These are phyloP conservation scores for Marchantia paleacea DNA, from an alignment of 225 moss, liverwort and hornwort species.

Conservation along the genomic window DNA sequence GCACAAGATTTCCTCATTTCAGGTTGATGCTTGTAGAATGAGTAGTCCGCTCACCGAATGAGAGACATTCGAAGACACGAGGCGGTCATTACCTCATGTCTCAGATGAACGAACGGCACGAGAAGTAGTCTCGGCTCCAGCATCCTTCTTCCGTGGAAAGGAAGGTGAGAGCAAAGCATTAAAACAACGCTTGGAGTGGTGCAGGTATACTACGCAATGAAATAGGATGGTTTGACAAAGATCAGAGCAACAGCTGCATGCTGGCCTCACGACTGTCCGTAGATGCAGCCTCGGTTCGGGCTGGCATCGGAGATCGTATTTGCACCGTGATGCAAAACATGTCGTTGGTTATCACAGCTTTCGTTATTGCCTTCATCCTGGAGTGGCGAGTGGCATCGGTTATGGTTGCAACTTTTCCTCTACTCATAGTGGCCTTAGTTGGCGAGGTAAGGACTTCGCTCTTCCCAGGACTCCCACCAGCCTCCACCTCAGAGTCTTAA, in stretches of 20 bases:
- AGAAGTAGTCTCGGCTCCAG: background rate
- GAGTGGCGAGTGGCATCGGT: conserved; percentile 32
- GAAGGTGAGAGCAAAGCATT: background rate
- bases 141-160: background rate
- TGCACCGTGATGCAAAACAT: conserved; percentile 29
- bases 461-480: too few species aligned
- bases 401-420: conserved; percentile 34
- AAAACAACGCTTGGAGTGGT: background rate
- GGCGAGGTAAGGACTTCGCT: conserved; percentile 24
- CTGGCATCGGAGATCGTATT: conserved; percentile 20
- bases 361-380: conserved; percentile 30
- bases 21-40: background rate
- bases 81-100: background rate
- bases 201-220: conserved; percentile 32
- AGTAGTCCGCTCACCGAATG: background rate
- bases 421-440: conserved; percentile 23
- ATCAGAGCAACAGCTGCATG: conserved; percentile 27
- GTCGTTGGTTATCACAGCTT: conserved; percentile 28
- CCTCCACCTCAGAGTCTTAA: background rate
- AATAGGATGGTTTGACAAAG: conserved; percentile 31
- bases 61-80: background rate
- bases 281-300: conserved; percentile 19
- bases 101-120: background rate
- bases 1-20: background rate
- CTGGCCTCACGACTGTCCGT: conserved; percentile 21